Conservation (phyloP, 2,329 filamentous ascomycete genomes). For the Penicillium sp. region DNA sequence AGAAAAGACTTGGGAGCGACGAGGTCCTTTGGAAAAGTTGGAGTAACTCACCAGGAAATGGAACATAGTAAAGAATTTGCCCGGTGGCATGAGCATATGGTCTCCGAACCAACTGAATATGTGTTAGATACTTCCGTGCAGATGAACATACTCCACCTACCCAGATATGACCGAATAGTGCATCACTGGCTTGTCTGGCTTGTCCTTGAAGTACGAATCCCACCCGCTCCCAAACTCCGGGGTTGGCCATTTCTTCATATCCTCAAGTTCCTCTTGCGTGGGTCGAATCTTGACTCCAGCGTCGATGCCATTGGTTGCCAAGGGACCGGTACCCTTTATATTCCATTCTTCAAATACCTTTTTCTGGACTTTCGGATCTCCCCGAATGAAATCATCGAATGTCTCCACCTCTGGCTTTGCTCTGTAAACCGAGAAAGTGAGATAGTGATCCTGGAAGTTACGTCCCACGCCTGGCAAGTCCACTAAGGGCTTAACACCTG, state of each 20-base stretch:
- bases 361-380: conserved; percentile 70
- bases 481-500: conserved; percentile 66
- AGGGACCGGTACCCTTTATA: conserved; percentile 71
- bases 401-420: conserved; percentile 73
- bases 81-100: conserved; percentile 64
- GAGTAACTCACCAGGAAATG: conserved; percentile 59
- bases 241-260: conserved; percentile 71
- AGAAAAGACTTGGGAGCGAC: neutral
- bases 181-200: conserved; percentile 84
- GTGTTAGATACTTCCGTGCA: neutral
- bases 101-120: conserved; percentile 42
- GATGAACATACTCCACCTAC: conserved; percentile 24
- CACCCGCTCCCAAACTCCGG: conserved; percentile 68
- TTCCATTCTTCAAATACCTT: conserved; percentile 75
- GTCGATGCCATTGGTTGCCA: conserved; percentile 77
- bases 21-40: neutral
- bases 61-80: conserved; percentile 83
- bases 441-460: conserved; percentile 75
- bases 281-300: conserved; percentile 77
- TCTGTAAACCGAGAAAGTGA: conserved; percentile 68
- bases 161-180: conserved; percentile 76
- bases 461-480: conserved; percentile 71
- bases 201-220: conserved; percentile 80
- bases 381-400: conserved; percentile 77
- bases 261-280: conserved; percentile 63